These are phyloP conservation scores for Lolium perenne DNA, from an alignment of 176 grass and related monocot species.

Conservation along the genomic window DNA sequence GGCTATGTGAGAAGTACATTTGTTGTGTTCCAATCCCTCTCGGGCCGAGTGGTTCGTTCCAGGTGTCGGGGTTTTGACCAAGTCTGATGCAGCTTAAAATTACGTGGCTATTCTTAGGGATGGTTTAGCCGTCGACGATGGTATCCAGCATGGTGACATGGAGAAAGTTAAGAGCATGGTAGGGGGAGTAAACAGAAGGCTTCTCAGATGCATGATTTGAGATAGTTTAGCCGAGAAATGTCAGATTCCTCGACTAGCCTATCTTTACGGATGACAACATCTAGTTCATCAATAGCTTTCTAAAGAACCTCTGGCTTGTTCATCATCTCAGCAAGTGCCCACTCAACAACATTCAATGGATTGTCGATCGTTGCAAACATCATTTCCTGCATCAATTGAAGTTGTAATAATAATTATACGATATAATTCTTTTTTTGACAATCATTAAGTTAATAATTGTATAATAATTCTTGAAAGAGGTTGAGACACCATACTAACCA, in stretches of 20 bases:
- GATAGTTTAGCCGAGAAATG: neutral
- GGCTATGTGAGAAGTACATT: slow-evolving; percentile 43
- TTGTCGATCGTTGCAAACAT: neutral
- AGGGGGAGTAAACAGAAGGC: slow-evolving; percentile 8
- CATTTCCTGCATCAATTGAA: neutral
- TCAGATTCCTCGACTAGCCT: neutral
- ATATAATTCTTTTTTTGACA: neutral
- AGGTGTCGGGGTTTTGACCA: neutral
- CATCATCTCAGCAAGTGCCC: neutral
- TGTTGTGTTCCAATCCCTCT: slow-evolving; percentile 1
- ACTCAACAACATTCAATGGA: neutral
- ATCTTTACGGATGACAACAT: neutral
- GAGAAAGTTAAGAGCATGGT: neutral
- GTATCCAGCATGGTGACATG: neutral
- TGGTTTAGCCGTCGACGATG: neutral
- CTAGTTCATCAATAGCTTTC: neutral
- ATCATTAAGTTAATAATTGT: neutral
- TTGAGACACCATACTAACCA: neutral
- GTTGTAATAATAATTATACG: neutral
- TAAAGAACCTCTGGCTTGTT: neutral
- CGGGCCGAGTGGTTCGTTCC: neutral
- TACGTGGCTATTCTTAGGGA: neutral
- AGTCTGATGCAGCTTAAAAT: neutral
- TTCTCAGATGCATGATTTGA: neutral
- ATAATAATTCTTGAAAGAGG: neutral